Percentiles rank a stretch among this genome's conserved stretches.
Evolutionary conservation across 2,329 filamentous ascomycete species (phyloP).

Genomic region (Exserohilum rostratum): DNA sequence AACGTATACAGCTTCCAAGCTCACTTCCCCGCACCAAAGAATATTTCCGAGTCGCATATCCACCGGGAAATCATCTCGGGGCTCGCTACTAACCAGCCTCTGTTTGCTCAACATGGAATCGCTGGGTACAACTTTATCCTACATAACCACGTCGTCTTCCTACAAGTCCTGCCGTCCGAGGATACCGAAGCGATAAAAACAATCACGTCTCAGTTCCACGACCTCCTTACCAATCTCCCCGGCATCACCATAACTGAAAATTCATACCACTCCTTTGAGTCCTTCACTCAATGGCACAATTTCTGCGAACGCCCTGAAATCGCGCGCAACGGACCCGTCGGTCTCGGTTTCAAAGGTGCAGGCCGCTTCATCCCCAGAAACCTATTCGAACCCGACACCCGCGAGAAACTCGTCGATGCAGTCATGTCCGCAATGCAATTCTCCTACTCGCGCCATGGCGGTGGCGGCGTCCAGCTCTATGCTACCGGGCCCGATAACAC

Average conservation of each 20-base stretch:
- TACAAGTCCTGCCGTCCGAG: conserved; percentile 39
- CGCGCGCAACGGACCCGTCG: conserved; percentile 42
- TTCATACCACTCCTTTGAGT: conserved; percentile 39
- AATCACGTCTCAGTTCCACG: conserved; percentile 38
- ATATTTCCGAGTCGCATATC: conserved; percentile 40
- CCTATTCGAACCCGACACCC: conserved; percentile 31
- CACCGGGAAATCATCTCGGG: conserved; percentile 41
- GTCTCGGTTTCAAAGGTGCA: conserved; percentile 41
- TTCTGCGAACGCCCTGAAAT: conserved; percentile 40
- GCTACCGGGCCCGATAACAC: conserved; percentile 43
- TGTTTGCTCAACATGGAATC: conserved; percentile 38
- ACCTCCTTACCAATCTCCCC: conserved; percentile 41
- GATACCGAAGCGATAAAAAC: conserved; percentile 33
- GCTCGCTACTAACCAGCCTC: conserved; percentile 39
- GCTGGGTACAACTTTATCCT: conserved; percentile 47
- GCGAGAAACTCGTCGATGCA: conserved; percentile 37
- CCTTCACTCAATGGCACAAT: conserved; percentile 39
- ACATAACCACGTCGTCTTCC: conserved; percentile 38
- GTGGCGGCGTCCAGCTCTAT: conserved; percentile 44
- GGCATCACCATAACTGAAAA: conserved; percentile 42
- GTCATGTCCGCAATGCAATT: conserved; percentile 43
- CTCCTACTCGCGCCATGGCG: conserved; percentile 31
- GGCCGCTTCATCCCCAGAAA: conserved; percentile 42
- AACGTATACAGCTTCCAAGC: conserved; percentile 47
- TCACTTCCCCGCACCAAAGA: conserved; percentile 28